These are phyloP conservation scores for Aspergillus amoenus DNA, from an alignment of 2,329 filamentous ascomycete species.

Conservation along the genomic window DNA sequence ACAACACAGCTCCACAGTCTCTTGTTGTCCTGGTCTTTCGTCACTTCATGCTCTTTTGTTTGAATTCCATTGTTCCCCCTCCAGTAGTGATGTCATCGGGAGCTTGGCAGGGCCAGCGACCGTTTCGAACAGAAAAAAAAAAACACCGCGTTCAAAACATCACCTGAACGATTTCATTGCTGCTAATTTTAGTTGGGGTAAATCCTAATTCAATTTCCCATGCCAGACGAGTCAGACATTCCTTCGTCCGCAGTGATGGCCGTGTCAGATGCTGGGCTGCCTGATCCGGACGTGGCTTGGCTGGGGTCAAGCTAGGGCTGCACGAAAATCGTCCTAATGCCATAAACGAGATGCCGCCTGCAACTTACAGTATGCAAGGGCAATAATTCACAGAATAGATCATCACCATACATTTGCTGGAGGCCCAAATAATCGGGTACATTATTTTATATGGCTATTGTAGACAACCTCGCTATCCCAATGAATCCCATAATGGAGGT, in stretches of 20 bases:
- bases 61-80: neutral
- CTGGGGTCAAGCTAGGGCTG: slow-evolving; percentile 4
- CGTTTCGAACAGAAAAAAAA: neutral
- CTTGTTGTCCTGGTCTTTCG: no score
- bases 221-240: neutral
- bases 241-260: no score
- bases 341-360: neutral
- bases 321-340: slow-evolving; percentile 1
- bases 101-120: neutral
- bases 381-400: neutral
- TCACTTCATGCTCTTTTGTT: neutral
- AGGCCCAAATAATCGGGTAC: neutral
- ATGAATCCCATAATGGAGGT: neutral
- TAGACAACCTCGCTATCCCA: neutral
- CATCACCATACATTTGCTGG: neutral
- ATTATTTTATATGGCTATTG: neutral
- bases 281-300: neutral
- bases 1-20: no score
- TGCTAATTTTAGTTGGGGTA: neutral
- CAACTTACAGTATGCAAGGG: neutral
- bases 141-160: no score
- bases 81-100: neutral
- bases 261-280: neutral
- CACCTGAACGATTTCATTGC: neutral
- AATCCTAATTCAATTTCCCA: neutral